These are phyloP conservation scores for Fonsecaea pedrosoi DNA, from an alignment of 2,329 filamentous ascomycete species.

Conservation along the genomic window DNA sequence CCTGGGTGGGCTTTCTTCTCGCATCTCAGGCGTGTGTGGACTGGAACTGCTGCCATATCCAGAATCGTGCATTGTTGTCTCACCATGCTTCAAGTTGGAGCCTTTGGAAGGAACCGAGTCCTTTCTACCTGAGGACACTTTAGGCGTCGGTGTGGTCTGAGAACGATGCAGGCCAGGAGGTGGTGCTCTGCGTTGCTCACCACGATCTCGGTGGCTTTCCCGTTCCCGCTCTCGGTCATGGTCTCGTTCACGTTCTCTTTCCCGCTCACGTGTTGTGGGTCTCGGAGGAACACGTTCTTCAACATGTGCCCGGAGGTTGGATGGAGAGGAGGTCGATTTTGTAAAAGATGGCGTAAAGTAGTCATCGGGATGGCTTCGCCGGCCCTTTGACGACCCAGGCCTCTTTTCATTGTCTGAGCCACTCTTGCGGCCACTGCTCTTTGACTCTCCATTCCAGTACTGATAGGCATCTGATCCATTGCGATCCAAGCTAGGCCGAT, in stretches of 20 bases:
- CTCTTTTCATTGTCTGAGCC: constrained; percentile 41
- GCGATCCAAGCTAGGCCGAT: constrained; percentile 30
- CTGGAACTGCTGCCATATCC: constrained; percentile 51
- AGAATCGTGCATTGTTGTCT: constrained; percentile 49
- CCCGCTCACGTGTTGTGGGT: constrained; percentile 17
- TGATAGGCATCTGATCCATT: constrained; percentile 30
- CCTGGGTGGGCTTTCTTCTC: constrained; percentile 42
- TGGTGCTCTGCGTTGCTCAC: constrained; percentile 40
- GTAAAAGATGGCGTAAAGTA: constrained; percentile 43
- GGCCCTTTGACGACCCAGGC: constrained; percentile 46
- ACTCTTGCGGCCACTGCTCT: constrained; percentile 33
- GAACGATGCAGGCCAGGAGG: constrained; percentile 43
- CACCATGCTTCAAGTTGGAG: constrained; percentile 47
- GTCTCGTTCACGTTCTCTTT: constrained; percentile 22
- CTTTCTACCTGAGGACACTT: constrained; percentile 41
- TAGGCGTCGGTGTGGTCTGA: constrained; percentile 43
- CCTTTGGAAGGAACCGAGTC: constrained; percentile 43
- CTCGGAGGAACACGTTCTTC: constrained; percentile 32
- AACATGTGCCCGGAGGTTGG: constrained; percentile 33
- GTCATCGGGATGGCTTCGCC: constrained; percentile 43
- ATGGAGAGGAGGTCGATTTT: constrained; percentile 45
- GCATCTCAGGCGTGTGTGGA: constrained; percentile 52
- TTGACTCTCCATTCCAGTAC: constrained; percentile 28
- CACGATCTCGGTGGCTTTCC: constrained; percentile 26
- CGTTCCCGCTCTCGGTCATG: constrained; percentile 28